Percentiles rank a stretch among this genome's conserved stretches.
These are phyloP conservation scores for Calocybe indica DNA, from an alignment of 768 basidiomycete species.

Conservation along the genomic window DNA sequence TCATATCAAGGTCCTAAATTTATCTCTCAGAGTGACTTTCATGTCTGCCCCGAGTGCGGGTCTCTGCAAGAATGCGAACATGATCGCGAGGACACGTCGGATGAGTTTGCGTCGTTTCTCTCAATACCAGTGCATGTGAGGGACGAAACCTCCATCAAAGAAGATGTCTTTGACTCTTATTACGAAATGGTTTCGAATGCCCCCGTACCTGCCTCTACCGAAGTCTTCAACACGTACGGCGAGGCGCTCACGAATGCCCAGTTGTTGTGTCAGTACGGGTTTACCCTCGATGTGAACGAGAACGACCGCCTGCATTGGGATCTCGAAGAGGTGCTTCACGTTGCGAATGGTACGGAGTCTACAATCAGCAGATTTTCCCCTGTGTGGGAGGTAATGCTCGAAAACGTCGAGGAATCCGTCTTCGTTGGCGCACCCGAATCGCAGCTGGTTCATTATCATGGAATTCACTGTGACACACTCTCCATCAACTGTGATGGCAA, in stretches of 20 bases:
- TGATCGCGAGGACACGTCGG: slow-evolving; percentile 34
- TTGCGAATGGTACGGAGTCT: not conserved
- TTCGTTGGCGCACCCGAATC: slow-evolving; percentile 8
- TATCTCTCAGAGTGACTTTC: slow-evolving; percentile 54
- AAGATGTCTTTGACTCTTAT: slow-evolving; percentile 25
- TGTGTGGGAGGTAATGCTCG: slow-evolving; percentile 3
- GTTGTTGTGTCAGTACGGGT: slow-evolving; percentile 67
- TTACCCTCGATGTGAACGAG: slow-evolving; percentile 68
- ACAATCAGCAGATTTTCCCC: not conserved
- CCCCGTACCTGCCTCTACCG: slow-evolving; percentile 39
- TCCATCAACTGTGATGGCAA: slow-evolving; percentile 45
- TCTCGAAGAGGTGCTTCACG: slow-evolving; percentile 21
- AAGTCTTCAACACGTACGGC: slow-evolving; percentile 81
- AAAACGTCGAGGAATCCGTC: slow-evolving; percentile 1
- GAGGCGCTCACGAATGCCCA: slow-evolving; percentile 57
- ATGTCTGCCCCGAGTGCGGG: slow-evolving; percentile 71
- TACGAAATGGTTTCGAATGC: slow-evolving; percentile 68
- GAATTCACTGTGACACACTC: slow-evolving; percentile 11
- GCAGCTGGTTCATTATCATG: slow-evolving; percentile 10
- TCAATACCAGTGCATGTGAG: not conserved
- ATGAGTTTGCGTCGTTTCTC: slow-evolving; percentile 1
- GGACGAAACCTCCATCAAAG: not conserved
- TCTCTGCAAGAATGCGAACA: slow-evolving; percentile 64
- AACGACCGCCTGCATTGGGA: slow-evolving; percentile 50
- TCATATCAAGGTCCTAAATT: not conserved